Base-by-base conservation (phyloP, 106 monocot genomes). In the Chionographis japonica region DNA sequence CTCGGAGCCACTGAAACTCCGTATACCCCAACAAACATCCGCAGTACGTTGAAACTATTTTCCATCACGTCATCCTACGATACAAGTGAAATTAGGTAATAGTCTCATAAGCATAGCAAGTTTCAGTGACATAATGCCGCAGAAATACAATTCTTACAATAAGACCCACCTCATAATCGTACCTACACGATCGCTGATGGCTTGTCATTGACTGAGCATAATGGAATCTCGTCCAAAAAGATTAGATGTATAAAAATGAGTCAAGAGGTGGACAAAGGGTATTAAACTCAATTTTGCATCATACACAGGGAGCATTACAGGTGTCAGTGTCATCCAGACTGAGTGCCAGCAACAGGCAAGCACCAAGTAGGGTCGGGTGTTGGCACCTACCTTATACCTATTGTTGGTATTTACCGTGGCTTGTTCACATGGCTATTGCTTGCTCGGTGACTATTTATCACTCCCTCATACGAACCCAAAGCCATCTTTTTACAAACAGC, bases 1-100 rank as follows among this genome's bases (percentile, higher is more conserved):
- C 73, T 71, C 5, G 91, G 79, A 37, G 95, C 91, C 27, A 58
- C 54, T 36, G 81, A 80, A 68, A 86, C 72, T 57, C 95, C 95
- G 74, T 88, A 89, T 61, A 95, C 50, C 19, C 74, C 79, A 57
- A 86, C 79, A 65, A 91, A 91, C 95, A 95, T 95, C 13, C 95
- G 78, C 40, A 95, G 68, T 67, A 95, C 69, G 72, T 95, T 91
- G 77, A 91, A 95, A 58, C 74, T 84, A 66, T 95, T 91, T 38
- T 91, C 81, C 50, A 82, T 65, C 55, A 95, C 91, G 71, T 95
- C 95, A 57, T 89, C 95, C 95, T 95, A 75, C 18, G 63, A 64
- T 68, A 39, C 4, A 38, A 8, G 65, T n/a, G 27, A 70, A 50
- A 19, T 35, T 43, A 46, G 50, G 41, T 12, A 4, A 46, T 46